These are phyloP conservation scores for Glycine latifolia DNA, from an alignment of 306 rosid species.

Conservation along the genomic window DNA sequence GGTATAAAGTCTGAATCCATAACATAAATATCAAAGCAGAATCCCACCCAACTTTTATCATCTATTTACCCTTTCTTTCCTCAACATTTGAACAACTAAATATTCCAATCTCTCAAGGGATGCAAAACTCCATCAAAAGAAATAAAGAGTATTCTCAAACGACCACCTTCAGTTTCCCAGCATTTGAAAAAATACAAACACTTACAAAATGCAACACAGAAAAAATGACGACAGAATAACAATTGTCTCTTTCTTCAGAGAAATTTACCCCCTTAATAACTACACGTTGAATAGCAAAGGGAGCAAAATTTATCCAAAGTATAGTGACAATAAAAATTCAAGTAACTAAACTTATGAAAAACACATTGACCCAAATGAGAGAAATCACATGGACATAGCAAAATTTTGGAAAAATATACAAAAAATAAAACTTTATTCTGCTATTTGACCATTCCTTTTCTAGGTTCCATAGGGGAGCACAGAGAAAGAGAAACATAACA, in stretches of 20 bases:
- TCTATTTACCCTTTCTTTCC: not conserved
- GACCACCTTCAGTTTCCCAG: constrained; percentile 7
- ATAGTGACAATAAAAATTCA: not conserved
- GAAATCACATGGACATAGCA: not conserved
- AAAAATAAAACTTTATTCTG: not conserved
- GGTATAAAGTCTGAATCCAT: constrained; percentile 13
- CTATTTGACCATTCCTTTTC: not conserved
- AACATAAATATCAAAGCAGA: constrained; percentile 28
- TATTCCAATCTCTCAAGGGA: not conserved
- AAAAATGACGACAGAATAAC: not conserved
- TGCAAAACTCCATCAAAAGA: not conserved
- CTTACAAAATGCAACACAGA: constrained; percentile 7
- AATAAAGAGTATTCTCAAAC: constrained; percentile 20
- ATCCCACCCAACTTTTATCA: not conserved
- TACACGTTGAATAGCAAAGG: not conserved
- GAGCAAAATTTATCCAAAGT: not conserved
- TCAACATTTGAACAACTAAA: constrained; percentile 7
- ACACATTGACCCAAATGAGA: constrained; percentile 20
- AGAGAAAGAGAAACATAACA: constrained; percentile 3
- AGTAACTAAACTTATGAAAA: not conserved
- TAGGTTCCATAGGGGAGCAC: constrained; percentile 43
- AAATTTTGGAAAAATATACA: not conserved
- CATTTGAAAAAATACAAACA: constrained; percentile 5
- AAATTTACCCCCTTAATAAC: not conserved
- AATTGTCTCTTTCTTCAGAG: not conserved